Base-by-base conservation (phyloP, 768 basidiomycete species). In the Boletales sp. region DNA sequence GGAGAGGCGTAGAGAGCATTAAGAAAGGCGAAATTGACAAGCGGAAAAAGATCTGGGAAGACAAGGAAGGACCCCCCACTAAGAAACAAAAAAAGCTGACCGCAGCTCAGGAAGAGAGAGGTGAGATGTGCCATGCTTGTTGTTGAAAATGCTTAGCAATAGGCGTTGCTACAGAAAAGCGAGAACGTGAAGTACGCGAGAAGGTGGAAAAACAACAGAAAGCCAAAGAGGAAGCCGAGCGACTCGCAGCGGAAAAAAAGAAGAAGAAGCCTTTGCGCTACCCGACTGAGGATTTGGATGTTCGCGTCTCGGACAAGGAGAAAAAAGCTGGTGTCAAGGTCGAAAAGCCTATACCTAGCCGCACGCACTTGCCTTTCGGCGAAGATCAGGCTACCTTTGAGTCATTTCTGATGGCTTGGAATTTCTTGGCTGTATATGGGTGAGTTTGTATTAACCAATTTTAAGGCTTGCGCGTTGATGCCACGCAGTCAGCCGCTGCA, bases 351-450 rank as follows among this genome's bases (percentile, higher is more conserved):
- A 59, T 78, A 41, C 80, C 87, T 5, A 87, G 80, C 59, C 74
- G 78, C 45, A 65, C 69, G 2, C 74, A 75, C 12, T 70, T 92
- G 45, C 87, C 91, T 5, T 90, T 91, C 64, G 82, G 84, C 44
- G 77, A 82, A 34, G 71, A 73, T 30, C 74, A 79, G 8, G 76
- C 74, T 11, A 71, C 77, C 12, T 95, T 97, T 54, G 94, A 97
- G 65, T 72, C 78, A 9, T 92, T 97, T 67, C 69, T 98, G 29
- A 86, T 90, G 86, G 74, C 83, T 9, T 99, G 94, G 94, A 94
- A 91, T 69, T 95, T 95, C 68, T 69, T 98, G 48, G 86, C 90
- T 46, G 86, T 93, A 45, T 94, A 94, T 68, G 92, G 94, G 97
- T 97, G 65, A 59, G 83, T 69, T 29, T 15, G 54, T 38, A 19